Evolutionary conservation across 768 basidiomycete species (phyloP), one percentile per base, ranked within the genome.

Genomic region (Boletus edulis): DNA sequence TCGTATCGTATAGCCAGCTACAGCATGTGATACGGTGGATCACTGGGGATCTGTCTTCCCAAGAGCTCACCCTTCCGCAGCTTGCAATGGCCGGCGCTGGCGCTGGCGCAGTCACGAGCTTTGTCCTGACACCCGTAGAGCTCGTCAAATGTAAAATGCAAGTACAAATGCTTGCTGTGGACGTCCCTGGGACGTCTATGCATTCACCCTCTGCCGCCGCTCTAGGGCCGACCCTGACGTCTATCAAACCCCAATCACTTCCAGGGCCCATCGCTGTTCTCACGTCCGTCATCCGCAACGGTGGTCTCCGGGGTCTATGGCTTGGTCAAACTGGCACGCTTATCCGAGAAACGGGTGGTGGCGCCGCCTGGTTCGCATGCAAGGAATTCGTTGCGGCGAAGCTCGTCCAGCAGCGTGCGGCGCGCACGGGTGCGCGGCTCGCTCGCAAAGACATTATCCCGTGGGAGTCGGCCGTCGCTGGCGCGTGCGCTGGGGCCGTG

Each of bases 81-180:
- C 79, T 94, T 31, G 83, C 83, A 3, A 54, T 91, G 3, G 91
- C 95, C 7, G 93, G 89, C 12, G 91, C 84, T 0, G 89, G 88
- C n/a, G 94, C 95, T 2, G 96, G 96, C 4, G 78, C 86, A 14
- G 74, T 86, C 11, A 88, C 94, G 15, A 94, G 92, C 63, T 94
- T 95, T 70, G 79, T 94, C 49, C 74, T 98, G 29, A 97, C 94
- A 0, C 95, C 95, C 2, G 87, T 98, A 53, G 95, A 97, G 64
- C 86, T 97, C 46, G 83, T 98, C 55, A 97, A 98, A 73, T 97
- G 94, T 76, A 92, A 93, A 71, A 96, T 98, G 94, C 95, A 97
- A 70, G 95, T 97, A 3, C 94, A 96, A 67, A 87, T 92, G 82
- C 83, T 96, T 20, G 73, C 78, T 18, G 55, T 71, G 2, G 54